Percentiles rank a stretch among this genome's conserved stretches.
Conservation (phyloP, 2,329 filamentous ascomycete species). For the Trichoderma koningiopsis region DNA sequence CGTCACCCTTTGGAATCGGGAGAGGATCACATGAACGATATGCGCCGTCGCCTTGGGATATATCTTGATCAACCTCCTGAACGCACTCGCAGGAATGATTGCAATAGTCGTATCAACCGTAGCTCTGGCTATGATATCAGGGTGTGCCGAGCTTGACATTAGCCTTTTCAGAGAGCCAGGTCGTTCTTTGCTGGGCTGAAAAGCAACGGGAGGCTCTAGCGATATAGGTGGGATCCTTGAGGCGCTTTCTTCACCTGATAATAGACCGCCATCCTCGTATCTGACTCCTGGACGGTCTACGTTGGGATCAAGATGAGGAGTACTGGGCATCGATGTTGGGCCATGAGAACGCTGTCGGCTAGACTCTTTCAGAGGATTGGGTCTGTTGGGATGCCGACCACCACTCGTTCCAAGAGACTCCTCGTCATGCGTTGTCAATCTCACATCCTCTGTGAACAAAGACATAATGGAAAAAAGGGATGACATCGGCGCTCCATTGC, state of each 20-base stretch:
- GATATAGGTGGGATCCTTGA: slow-evolving; percentile 74
- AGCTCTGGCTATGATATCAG: slow-evolving; percentile 94
- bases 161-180: slow-evolving; percentile 48
- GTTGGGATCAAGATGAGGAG: slow-evolving; percentile 43
- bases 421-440: slow-evolving; percentile 73
- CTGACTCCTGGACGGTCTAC: slow-evolving; percentile 26
- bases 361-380: slow-evolving; percentile 33
- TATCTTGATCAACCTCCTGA: slow-evolving; percentile 85
- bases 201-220: slow-evolving; percentile 55
- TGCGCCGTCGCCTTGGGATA: slow-evolving; percentile 97
- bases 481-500: slow-evolving; percentile 97
- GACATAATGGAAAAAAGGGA: slow-evolving; percentile 97
- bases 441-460: slow-evolving; percentile 93
- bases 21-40: slow-evolving; percentile 96
- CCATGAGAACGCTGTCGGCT: slow-evolving; percentile 24
- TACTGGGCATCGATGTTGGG: slow-evolving; percentile 41
- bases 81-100: slow-evolving; percentile 95
- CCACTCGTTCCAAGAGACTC: slow-evolving; percentile 33
- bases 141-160: slow-evolving; percentile 78
- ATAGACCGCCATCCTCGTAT: slow-evolving; percentile 27
- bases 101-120: slow-evolving; percentile 97
- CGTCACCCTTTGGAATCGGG: slow-evolving; percentile 90
- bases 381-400: slow-evolving; percentile 37
- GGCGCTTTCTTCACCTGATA: slow-evolving; percentile 26
- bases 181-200: slow-evolving; percentile 36